A percentile compares a stretch with the other conserved stretches of the same genome.
Evolutionary conservation across 2,329 filamentous ascomycete species (phyloP).

Genomic region (Gliomastix tumulicola): DNA sequence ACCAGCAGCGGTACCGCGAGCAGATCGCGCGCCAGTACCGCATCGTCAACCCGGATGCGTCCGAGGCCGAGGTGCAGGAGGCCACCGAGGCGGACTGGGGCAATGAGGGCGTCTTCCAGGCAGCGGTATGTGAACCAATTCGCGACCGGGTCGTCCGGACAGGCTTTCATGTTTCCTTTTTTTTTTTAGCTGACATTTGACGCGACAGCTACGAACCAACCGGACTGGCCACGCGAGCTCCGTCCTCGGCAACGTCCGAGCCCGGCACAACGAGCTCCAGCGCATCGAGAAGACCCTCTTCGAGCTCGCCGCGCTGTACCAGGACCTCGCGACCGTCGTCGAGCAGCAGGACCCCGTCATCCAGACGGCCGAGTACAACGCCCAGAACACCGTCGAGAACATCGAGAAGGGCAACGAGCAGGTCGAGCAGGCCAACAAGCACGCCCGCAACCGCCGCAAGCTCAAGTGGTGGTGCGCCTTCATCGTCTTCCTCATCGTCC

Average conservation of each 20-base stretch:
- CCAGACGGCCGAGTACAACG: slow-evolving; percentile 55
- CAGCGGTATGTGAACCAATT: slow-evolving; percentile 52
- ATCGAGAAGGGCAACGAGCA: slow-evolving; percentile 64
- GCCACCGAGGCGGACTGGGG: slow-evolving; percentile 67
- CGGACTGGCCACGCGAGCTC: slow-evolving; percentile 66
- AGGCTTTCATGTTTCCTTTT: not conserved
- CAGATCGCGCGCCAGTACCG: slow-evolving; percentile 75
- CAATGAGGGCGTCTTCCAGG: slow-evolving; percentile 75
- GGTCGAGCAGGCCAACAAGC: slow-evolving; percentile 60
- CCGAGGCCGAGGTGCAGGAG: slow-evolving; percentile 62
- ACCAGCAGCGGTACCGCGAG: slow-evolving; percentile 65
- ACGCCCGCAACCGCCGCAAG: slow-evolving; percentile 60
- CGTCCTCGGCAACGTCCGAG: slow-evolving; percentile 71
- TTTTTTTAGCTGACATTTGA: not conserved
- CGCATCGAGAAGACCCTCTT: slow-evolving; percentile 69
- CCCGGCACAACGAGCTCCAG: slow-evolving; percentile 77
- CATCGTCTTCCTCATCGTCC: slow-evolving; percentile 50
- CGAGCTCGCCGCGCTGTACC: slow-evolving; percentile 64
- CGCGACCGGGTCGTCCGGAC: not conserved
- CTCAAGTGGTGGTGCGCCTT: slow-evolving; percentile 77
- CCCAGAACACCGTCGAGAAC: slow-evolving; percentile 57
- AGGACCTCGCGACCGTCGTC: slow-evolving; percentile 68
- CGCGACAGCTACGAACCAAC: slow-evolving; percentile 61
- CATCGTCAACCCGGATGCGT: slow-evolving; percentile 77
- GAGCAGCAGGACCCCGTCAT: slow-evolving; percentile 64